Evolutionary conservation across 352 stramenopile genomes (phyloP), one percentile per base, ranked within the genome.

Genomic region (Phytopythium delawarense): DNA sequence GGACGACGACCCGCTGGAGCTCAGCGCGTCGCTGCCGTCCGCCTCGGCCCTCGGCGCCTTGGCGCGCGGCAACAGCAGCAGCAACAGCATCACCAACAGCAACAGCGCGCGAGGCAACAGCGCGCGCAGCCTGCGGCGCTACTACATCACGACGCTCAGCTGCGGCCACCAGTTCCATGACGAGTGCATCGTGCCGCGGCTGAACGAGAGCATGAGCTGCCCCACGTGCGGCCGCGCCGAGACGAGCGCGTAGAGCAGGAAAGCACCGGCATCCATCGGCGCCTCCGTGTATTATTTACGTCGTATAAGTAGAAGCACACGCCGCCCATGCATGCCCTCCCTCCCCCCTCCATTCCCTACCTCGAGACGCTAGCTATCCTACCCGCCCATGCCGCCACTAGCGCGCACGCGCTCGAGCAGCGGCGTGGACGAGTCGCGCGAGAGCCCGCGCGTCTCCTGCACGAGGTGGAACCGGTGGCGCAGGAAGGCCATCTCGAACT

Each of bases 121-220:
- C 12, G 50, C 54, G 40, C 56, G 60, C 12, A 48, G 60, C 16
- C 50, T 61, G 64, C 52, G 65, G 62, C 39, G 61, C 61, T 77
- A 88, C 57, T 91, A 89, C 66, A 61, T 89, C 34, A 90, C 84
- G 71, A 88, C 74, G 48, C 71, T 94, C 21, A 75, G 72, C 40
- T 94, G 84, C 21, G 79, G 84, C 51, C 84, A 92, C 57, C 79
- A 87, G 53, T 92, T 92, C 64, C 84, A 92, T 66, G 84, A 92
- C 63, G 84, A 94, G 62, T 94, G 84, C 65, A 91, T 91, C 71
- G 77, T 94, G 18, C 79, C 77, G 11, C 83, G 77, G 56, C 76
- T 94, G 15, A 94, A 94, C 62, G 75, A 88, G 68, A 80, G 68
- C 39, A 68, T 92, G 57, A 59, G 61, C 1, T 94, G 84, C 60